A percentile compares a stretch with the other conserved stretches of the same genome.
Evolutionary conservation across 208 protist species (phyloP).

Genomic region (Leishmania martiniquensis): DNA sequence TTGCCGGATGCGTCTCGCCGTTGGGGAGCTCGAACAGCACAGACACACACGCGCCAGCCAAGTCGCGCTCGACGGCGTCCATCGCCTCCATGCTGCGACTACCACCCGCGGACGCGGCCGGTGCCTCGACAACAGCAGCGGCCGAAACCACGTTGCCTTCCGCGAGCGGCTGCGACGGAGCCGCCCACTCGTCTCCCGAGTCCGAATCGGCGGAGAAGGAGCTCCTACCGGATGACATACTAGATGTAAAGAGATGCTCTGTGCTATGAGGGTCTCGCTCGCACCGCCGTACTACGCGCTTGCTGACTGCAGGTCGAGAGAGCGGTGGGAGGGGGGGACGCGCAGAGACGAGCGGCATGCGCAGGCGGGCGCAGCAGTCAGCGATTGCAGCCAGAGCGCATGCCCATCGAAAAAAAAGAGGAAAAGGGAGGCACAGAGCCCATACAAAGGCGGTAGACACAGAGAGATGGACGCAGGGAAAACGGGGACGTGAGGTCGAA

Average conservation of each 20-base stretch:
- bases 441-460: no score
- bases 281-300: not conserved
- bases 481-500: not conserved
- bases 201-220: slow-evolving; percentile 29
- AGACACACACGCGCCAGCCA: slow-evolving; percentile 53
- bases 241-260: not conserved
- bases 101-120: slow-evolving; percentile 1
- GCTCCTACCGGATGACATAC: slow-evolving; percentile 16
- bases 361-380: not conserved
- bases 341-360: not conserved
- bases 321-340: not conserved
- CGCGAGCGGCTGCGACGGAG: slow-evolving; percentile 21
- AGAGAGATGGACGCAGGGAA: not conserved
- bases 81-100: slow-evolving; percentile 36
- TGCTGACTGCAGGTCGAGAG: not conserved
- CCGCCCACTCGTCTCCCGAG: slow-evolving; percentile 80
- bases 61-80: slow-evolving; percentile 67
- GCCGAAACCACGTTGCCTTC: slow-evolving; percentile 10
- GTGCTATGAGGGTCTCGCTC: not conserved
- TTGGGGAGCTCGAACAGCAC: slow-evolving; percentile 57
- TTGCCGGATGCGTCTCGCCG: slow-evolving; percentile 29
- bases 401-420: no score
- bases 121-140: not conserved
- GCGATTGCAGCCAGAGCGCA: not conserved
- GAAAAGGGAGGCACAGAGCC: no score